Percentiles rank a stretch among this genome's conserved stretches.
phyloP scores from a whole-genome alignment of 2,329 filamentous ascomycete species.

The Alternaria viburni region DNA sequence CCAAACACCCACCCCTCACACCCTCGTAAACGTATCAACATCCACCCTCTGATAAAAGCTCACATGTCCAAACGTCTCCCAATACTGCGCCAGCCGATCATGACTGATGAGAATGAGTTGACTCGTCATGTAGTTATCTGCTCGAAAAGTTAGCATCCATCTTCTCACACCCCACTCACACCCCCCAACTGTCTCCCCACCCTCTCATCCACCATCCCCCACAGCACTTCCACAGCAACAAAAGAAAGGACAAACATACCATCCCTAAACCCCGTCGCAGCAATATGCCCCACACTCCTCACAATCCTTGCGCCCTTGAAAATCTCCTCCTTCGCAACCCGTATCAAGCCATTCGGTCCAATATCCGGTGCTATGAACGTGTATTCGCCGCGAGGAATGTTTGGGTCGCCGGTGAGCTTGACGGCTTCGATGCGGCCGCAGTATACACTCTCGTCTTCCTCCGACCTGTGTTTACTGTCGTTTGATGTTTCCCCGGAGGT shows the following conservation, averaged over 20 bases:
- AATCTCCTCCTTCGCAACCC: conserved; percentile 67
- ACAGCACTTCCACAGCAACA: too few species aligned
- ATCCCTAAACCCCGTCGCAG: conserved; percentile 71
- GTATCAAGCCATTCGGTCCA: conserved; percentile 68
- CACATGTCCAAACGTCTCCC: conserved; percentile 65
- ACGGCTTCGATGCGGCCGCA: conserved; percentile 78
- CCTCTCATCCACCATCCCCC: too few species aligned
- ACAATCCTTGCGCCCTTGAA: conserved; percentile 80
- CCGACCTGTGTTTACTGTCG: not conserved
- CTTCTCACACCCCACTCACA: too few species aligned
- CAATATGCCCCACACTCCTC: conserved; percentile 77
- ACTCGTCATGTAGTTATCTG: conserved; percentile 76
- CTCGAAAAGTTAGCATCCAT: not conserved
- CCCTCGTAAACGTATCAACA: conserved; percentile 46
- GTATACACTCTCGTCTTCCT: conserved; percentile 51
- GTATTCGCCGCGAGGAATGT: conserved; percentile 84
- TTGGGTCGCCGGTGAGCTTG: conserved; percentile 90
- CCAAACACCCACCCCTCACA: conserved; percentile 5
- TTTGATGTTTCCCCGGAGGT: rapidly evolving
- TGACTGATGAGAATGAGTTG: conserved; percentile 80
- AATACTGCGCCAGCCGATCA: conserved; percentile 81
- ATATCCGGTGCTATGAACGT: conserved; percentile 84
- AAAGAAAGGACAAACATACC: conserved; percentile 56
- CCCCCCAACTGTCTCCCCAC: too few species aligned
- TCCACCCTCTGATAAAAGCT: conserved; percentile 57